These are phyloP conservation scores for Penicillium paradoxum DNA, from an alignment of 495 filamentous ascomycete species.

Conservation along the genomic window DNA sequence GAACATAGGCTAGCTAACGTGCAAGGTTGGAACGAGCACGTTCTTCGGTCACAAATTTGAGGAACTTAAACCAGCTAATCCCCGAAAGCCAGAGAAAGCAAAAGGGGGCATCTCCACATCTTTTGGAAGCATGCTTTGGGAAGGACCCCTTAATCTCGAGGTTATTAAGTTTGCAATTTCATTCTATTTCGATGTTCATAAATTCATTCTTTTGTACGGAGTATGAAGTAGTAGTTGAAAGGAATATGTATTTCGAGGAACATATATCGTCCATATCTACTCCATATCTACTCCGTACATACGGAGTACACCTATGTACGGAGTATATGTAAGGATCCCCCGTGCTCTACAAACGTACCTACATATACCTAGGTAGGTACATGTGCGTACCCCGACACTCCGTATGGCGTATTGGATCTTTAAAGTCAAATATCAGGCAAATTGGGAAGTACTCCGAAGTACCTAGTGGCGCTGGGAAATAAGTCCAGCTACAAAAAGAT, in stretches of 20 bases:
- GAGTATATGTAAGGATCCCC: too few relatives aligned
- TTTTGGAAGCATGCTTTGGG: not conserved
- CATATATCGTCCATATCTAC: too few relatives aligned
- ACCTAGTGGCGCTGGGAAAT: not conserved
- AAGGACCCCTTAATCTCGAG: conserved; percentile 18
- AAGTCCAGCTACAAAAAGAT: not conserved
- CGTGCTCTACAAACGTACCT: too few relatives aligned
- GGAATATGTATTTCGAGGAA: too few relatives aligned
- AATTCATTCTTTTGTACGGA: too few relatives aligned
- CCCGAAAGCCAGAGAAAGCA: not conserved
- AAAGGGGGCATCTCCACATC: conserved; percentile 8
- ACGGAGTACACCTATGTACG: not conserved
- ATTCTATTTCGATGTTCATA: not conserved
- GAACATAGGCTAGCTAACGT: not conserved
- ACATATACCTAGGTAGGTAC: too few relatives aligned
- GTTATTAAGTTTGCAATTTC: not conserved
- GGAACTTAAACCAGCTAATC: not conserved
- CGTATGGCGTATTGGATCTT: too few relatives aligned
- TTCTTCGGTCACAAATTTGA: not conserved
- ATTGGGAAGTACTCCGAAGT: not conserved
- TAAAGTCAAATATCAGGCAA: not conserved
- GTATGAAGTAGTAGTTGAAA: too few relatives aligned
- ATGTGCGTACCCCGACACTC: too few relatives aligned
- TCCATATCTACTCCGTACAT: not conserved
- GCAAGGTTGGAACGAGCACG: conserved; percentile 6